These are phyloP conservation scores for Epichloe sibirici DNA, from an alignment of 2,329 filamentous ascomycete species.

Conservation along the genomic window DNA sequence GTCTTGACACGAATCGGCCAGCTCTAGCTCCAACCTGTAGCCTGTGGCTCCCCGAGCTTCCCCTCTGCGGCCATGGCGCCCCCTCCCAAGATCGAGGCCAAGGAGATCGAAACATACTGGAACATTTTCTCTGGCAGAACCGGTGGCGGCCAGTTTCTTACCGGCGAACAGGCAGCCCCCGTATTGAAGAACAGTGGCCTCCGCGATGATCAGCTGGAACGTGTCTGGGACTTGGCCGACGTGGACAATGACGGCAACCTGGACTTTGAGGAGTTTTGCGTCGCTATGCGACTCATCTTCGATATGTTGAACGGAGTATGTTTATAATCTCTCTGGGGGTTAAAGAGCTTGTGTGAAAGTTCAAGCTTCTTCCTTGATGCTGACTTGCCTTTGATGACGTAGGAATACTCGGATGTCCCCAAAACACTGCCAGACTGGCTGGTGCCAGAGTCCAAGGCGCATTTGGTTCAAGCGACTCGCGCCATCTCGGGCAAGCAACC, in stretches of 20 bases:
- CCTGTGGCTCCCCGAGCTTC: not conserved
- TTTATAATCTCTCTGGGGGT: slow-evolving; percentile 1
- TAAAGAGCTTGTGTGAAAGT: not conserved
- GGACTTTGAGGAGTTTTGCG: slow-evolving; percentile 99
- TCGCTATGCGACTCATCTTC: slow-evolving; percentile 96
- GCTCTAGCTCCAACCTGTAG: not conserved
- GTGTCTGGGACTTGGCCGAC: slow-evolving; percentile 93
- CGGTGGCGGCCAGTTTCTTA: slow-evolving; percentile 46
- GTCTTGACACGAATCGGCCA: not conserved
- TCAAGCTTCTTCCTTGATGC: not conserved
- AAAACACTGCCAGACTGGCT: slow-evolving; percentile 83
- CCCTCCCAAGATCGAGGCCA: slow-evolving; percentile 47
- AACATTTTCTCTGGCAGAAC: slow-evolving; percentile 50
- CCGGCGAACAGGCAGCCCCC: slow-evolving; percentile 48
- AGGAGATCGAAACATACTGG: slow-evolving; percentile 54
- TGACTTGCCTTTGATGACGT: slow-evolving; percentile 2
- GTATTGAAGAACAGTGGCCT: slow-evolving; percentile 52
- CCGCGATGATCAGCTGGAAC: slow-evolving; percentile 71
- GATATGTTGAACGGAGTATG: slow-evolving; percentile 86
- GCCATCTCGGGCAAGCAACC: slow-evolving; percentile 69
- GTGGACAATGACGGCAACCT: slow-evolving; percentile 95
- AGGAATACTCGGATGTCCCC: slow-evolving; percentile 91
- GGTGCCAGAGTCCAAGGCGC: slow-evolving; percentile 86
- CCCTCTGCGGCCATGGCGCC: slow-evolving; percentile 27
- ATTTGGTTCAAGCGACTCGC: slow-evolving; percentile 72